Percentiles rank a stretch among this genome's conserved stretches.
Evolutionary conservation across 2,329 filamentous ascomycete species (phyloP).

Genomic region (Camillea tinctor): DNA sequence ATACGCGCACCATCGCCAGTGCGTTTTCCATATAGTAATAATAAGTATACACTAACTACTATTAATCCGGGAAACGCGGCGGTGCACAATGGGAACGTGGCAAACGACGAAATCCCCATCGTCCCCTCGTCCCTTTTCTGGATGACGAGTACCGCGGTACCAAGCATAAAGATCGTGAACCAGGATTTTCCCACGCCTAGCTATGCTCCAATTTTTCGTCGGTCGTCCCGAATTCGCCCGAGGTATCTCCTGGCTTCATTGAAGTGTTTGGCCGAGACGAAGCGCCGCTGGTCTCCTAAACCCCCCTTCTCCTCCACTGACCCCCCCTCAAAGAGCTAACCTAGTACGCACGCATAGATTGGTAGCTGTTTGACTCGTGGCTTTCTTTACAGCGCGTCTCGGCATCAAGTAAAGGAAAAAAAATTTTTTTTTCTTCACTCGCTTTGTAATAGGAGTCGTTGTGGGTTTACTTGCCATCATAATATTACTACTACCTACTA

Average conservation of each 20-base stretch:
- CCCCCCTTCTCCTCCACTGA: too few species aligned
- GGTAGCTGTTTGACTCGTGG: constrained; percentile 6
- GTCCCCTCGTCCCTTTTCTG: not conserved
- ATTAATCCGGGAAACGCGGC: not conserved
- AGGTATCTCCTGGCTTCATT: constrained; percentile 16
- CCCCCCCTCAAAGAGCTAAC: not conserved
- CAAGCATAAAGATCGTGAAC: constrained; percentile 11
- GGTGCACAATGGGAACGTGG: not conserved
- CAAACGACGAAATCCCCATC: not conserved
- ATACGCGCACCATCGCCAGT: too few species aligned
- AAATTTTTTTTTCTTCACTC: not conserved
- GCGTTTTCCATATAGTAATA: too few species aligned
- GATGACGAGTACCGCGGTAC: not conserved
- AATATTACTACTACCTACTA: not conserved
- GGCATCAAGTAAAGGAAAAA: not conserved
- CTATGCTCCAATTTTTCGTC: constrained; percentile 11
- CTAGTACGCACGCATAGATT: too few species aligned
- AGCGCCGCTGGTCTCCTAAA: not conserved
- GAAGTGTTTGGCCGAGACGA: constrained; percentile 22
- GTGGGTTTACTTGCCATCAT: not conserved
- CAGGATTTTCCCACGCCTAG: constrained; percentile 11
- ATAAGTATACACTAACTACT: not conserved
- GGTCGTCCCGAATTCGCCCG: constrained; percentile 23
- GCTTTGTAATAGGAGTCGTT: not conserved
- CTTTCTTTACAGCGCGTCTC: constrained; percentile 5